Evolutionary conservation across 495 filamentous ascomycete genomes (phyloP).

Genomic region (Parathielavia hyrcaniae): DNA sequence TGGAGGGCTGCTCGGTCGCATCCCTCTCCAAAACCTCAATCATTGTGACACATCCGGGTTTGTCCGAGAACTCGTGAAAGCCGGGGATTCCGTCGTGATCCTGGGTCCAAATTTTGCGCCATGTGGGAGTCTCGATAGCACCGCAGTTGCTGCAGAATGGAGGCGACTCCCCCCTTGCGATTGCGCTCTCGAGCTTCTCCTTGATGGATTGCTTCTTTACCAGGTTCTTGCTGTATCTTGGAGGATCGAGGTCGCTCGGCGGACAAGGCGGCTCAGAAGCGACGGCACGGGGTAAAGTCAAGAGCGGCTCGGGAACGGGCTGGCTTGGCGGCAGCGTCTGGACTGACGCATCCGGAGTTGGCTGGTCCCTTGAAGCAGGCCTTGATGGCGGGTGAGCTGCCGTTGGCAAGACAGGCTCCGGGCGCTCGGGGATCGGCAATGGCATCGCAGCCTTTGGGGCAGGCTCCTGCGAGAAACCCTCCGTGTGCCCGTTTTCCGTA

Average conservation of each 20-base stretch:
- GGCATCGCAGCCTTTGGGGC: background rate
- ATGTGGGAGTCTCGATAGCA: constrained; percentile 88
- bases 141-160: constrained; percentile 89
- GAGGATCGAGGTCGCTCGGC: constrained; percentile 26
- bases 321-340: constrained; percentile 23
- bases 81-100: constrained; percentile 55
- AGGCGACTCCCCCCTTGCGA: constrained; percentile 68
- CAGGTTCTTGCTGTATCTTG: constrained; percentile 43
- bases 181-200: constrained; percentile 57
- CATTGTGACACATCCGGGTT: constrained; percentile 56
- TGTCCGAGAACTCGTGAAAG: constrained; percentile 59
- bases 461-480: background rate
- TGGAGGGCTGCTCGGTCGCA: constrained; percentile 49
- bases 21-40: constrained; percentile 60
- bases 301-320: constrained; percentile 13
- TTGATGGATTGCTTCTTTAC: constrained; percentile 57
- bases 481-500: background rate
- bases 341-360: background rate
- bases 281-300: constrained; percentile 17
- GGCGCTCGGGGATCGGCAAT: constrained; percentile 17
- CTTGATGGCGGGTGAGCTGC: constrained; percentile 12
- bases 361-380: constrained; percentile 19
- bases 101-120: constrained; percentile 82
- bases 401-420: constrained; percentile 15
- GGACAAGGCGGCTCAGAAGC: constrained; percentile 29